Evolutionary conservation across 2,329 filamentous ascomycete genomes (phyloP).

Genomic region (Davidsoniella neocaledoniae): DNA sequence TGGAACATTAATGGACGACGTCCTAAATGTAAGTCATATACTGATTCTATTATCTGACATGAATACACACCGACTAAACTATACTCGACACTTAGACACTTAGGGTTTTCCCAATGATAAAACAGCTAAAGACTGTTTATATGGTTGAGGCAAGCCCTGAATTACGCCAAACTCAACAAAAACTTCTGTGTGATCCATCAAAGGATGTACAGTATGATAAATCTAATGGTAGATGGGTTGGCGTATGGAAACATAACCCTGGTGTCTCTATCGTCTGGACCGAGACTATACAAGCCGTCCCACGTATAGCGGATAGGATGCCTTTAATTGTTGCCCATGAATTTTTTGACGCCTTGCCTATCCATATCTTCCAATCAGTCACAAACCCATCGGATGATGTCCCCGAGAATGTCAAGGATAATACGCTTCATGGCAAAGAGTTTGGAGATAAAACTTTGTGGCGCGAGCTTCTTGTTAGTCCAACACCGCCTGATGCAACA

Average conservation of each 20-base stretch:
- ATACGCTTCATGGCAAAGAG: constrained; percentile 14
- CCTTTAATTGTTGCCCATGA: constrained; percentile 95
- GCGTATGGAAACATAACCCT: constrained; percentile 19
- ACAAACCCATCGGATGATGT: constrained; percentile 23
- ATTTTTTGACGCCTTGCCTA: constrained; percentile 95
- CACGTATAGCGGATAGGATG: constrained; percentile 42
- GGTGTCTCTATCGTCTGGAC: constrained; percentile 71
- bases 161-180: constrained; percentile 60
- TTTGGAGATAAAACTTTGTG: constrained; percentile 37
- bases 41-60: no score
- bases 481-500: constrained; percentile 38
- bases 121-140: constrained; percentile 71
- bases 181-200: constrained; percentile 60
- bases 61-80: background rate
- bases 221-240: background rate
- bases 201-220: constrained; percentile 36
- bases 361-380: constrained; percentile 82
- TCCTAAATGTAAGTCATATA: constrained; percentile 52
- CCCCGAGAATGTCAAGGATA: constrained; percentile 19
- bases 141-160: constrained; percentile 84
- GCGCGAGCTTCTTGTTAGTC: constrained; percentile 67
- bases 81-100: constrained; percentile 45
- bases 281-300: constrained; percentile 72
- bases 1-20: constrained; percentile 93
- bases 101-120: constrained; percentile 63